Evolutionary conservation across 768 basidiomycete species (phyloP).

Genomic region (Mycena pura): DNA sequence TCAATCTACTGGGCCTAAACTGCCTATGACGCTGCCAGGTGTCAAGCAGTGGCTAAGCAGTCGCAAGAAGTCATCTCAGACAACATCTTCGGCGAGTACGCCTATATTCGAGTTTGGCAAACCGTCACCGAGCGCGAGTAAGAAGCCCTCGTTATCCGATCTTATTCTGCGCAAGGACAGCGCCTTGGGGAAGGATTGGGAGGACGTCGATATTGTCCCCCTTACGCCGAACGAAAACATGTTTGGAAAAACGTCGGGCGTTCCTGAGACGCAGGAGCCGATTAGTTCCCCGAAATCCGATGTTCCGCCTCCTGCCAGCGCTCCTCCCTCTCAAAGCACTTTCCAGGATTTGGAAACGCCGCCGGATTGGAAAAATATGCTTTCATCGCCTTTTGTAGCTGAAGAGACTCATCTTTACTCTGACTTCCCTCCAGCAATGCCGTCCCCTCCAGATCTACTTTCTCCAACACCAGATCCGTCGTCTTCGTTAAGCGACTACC

Average conservation of each 20-base stretch:
- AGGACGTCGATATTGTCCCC: constrained; percentile 62
- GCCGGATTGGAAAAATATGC: constrained; percentile 48
- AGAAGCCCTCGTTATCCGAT: constrained; percentile 75
- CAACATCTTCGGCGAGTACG: constrained; percentile 43
- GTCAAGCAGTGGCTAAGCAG: constrained; percentile 83
- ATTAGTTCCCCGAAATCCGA: constrained; percentile 8
- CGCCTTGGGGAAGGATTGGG: constrained; percentile 68
- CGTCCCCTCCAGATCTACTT: constrained; percentile 60
- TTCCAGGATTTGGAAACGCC: constrained; percentile 46
- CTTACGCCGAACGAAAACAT: constrained; percentile 51
- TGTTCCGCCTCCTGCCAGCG: neutral
- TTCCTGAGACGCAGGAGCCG: constrained; percentile 24
- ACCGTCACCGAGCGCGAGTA: constrained; percentile 49
- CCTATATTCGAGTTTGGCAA: constrained; percentile 40
- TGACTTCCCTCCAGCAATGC: constrained; percentile 46
- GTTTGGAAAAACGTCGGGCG: constrained; percentile 26
- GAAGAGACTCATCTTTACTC: constrained; percentile 32
- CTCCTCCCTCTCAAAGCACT: constrained; percentile 18
- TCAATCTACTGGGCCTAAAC: constrained; percentile 48
- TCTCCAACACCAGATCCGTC: constrained; percentile 81
- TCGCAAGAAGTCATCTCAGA: constrained; percentile 58
- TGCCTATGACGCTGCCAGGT: constrained; percentile 79
- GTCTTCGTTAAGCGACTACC: constrained; percentile 77
- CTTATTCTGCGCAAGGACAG: constrained; percentile 65
- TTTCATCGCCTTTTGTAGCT: constrained; percentile 35